Percentiles rank a stretch among this genome's conserved stretches.
phyloP scores from a whole-genome alignment of 805 yeast species.

The Huiozyma sinensis region DNA sequence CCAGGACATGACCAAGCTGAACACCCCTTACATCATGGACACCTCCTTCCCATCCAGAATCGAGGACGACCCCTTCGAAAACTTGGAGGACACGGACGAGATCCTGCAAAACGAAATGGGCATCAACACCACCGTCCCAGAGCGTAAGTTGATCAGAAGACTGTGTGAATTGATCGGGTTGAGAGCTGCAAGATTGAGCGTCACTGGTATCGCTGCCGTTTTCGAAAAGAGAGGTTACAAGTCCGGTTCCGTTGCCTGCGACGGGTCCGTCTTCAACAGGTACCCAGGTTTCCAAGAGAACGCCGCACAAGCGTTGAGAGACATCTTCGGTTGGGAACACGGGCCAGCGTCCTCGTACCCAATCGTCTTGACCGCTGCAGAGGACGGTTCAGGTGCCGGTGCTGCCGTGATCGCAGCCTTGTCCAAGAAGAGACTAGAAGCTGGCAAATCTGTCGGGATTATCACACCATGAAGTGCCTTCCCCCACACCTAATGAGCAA shows the following conservation, averaged over 20 bases:
- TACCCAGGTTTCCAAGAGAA: constrained; percentile 87
- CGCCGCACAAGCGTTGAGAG: constrained; percentile 80
- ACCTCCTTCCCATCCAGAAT: constrained; percentile 79
- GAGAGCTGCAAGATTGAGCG: constrained; percentile 84
- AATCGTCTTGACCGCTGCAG: constrained; percentile 78
- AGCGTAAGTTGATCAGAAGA: constrained; percentile 73
- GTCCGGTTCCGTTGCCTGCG: constrained; percentile 87
- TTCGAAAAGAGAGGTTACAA: constrained; percentile 72
- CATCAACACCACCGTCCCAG: constrained; percentile 59
- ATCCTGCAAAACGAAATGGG: constrained; percentile 50
- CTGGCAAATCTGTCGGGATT: constrained; percentile 60
- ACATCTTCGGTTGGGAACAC: constrained; percentile 71
- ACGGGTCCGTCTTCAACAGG: constrained; percentile 89
- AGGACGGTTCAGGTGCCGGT: constrained; percentile 98
- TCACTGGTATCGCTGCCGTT: constrained; percentile 92
- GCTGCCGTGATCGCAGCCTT: constrained; percentile 97
- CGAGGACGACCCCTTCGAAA: constrained; percentile 84
- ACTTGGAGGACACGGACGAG: constrained; percentile 62
- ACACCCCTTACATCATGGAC: constrained; percentile 65
- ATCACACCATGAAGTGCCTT: constrained; percentile 4
- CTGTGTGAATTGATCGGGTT: constrained; percentile 82
- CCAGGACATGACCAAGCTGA: constrained; percentile 57
- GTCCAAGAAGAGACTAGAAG: constrained; percentile 65
- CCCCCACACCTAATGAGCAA: background rate
- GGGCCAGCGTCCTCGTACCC: constrained; percentile 49